Base-by-base conservation (phyloP, 2,329 filamentous ascomycete species). In the Ilyonectria mors-panacis region DNA sequence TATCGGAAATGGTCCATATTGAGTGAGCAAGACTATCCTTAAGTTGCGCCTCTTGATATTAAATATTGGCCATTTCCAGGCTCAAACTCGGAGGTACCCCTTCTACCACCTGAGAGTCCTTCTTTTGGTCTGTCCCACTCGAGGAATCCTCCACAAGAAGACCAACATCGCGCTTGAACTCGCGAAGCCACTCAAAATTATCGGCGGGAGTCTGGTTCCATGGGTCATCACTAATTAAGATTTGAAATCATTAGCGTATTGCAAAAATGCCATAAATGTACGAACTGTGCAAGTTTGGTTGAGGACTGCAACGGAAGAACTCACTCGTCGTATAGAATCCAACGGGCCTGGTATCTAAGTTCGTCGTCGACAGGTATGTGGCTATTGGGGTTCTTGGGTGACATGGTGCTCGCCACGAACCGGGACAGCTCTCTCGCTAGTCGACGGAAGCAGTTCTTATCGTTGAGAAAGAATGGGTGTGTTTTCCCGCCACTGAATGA, bases 341-440 rank as follows among this genome's bases (percentile, higher is more conserved):
- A 76, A 6, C 74, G 66, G 0, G 74, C 74, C n/a, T 76, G 75
- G 33, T 76, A 74, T 2, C 76, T 74, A 8, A 76, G 75, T 47
- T 76, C 74, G 26, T 73, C 67, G 7, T 76, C 74, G 0, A 71
- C 68, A 1, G 74, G 74, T 0, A 76, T 57, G 3, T 75, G 65
- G 21, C 66, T 69, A 0, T 70, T 68, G 0, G 74, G 74, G 2
- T 76, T 76, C 9, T 76, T 70, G 0, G 74, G 69, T 0, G 74
- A 76, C 66, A 76, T 74, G 12, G 75, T 76, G 1, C 67, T 73
- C 1, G 66, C 63, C 1, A 76, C 73, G 74, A 74, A 76, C 6
- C 74, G 68, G 6, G 68, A 42, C 0, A 76, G 26, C 23, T 76
- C 74, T 10, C 70, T 67, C 0, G 69, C 72, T 1, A 76, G 69